These are phyloP conservation scores for Actinidia arguta DNA, from an alignment of 179 eudicot species.

Conservation along the genomic window DNA sequence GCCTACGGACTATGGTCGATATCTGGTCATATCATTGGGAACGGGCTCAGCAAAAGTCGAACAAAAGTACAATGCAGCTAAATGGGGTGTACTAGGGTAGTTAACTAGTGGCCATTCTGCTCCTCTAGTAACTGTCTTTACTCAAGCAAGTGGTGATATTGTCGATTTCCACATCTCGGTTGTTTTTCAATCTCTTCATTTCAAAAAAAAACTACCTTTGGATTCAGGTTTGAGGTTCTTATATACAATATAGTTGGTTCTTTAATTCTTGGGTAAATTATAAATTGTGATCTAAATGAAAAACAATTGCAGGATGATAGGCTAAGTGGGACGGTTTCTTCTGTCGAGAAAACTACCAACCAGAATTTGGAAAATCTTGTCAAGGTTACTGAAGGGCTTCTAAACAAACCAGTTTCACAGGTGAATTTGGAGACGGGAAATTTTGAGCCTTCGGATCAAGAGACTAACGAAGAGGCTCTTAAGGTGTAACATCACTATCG, in stretches of 20 bases:
- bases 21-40: constrained; percentile 51
- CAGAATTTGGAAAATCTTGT: background rate
- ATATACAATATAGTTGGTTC: background rate
- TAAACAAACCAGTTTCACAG: constrained; percentile 17
- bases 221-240: constrained; percentile 36
- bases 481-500: background rate
- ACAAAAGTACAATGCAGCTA: constrained; percentile 30
- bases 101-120: constrained; percentile 24
- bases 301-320: background rate
- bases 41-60: constrained; percentile 43
- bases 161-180: constrained; percentile 37
- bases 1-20: constrained; percentile 32
- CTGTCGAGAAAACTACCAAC: background rate
- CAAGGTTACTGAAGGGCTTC: background rate
- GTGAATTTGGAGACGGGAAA: background rate
- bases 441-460: background rate
- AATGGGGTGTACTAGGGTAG: constrained; percentile 25
- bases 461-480: constrained; percentile 10
- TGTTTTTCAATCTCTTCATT: constrained; percentile 37
- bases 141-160: constrained; percentile 44
- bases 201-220: constrained; percentile 46
- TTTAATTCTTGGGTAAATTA: background rate
- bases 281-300: background rate
- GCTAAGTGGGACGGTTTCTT: background rate
- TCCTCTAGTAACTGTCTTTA: constrained; percentile 45